phyloP scores from a whole-genome alignment of 2,329 filamentous ascomycete species.

The Byssothecium circinans region DNA sequence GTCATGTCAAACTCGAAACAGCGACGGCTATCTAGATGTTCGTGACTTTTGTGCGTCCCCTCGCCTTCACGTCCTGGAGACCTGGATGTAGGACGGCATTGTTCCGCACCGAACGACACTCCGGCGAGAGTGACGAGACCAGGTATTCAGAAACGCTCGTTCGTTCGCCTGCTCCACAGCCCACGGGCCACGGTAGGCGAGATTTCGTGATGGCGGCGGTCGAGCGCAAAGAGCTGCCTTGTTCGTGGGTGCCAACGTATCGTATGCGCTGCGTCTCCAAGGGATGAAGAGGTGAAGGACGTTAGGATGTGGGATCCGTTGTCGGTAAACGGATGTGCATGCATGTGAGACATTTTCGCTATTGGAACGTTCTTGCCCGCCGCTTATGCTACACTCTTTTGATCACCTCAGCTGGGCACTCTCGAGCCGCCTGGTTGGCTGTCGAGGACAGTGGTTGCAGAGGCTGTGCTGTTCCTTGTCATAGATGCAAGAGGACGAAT shows the following conservation, averaged over 20 bases:
- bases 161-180: neutral
- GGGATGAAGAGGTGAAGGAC: neutral
- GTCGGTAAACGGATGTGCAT: slow-evolving; percentile 22
- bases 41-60: neutral
- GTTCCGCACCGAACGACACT: neutral
- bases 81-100: neutral
- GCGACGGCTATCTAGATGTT: neutral
- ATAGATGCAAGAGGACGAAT: neutral
- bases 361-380: slow-evolving; percentile 22
- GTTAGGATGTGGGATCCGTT: slow-evolving; percentile 2
- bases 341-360: slow-evolving; percentile 38
- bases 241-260: slow-evolving; percentile 1
- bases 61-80: neutral
- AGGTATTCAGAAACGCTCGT: neutral
- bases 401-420: neutral
- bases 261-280: neutral
- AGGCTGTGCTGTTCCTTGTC: neutral
- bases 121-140: neutral
- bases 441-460: neutral
- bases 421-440: neutral
- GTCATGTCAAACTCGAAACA: neutral
- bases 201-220: neutral
- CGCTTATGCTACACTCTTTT: neutral
- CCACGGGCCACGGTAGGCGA: neutral
- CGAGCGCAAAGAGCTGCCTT: neutral